A percentile compares a stretch with the other conserved stretches of the same genome.
These are phyloP conservation scores for Blastobotrys serpentis DNA, from an alignment of 1,139 yeast species.

Conservation along the genomic window DNA sequence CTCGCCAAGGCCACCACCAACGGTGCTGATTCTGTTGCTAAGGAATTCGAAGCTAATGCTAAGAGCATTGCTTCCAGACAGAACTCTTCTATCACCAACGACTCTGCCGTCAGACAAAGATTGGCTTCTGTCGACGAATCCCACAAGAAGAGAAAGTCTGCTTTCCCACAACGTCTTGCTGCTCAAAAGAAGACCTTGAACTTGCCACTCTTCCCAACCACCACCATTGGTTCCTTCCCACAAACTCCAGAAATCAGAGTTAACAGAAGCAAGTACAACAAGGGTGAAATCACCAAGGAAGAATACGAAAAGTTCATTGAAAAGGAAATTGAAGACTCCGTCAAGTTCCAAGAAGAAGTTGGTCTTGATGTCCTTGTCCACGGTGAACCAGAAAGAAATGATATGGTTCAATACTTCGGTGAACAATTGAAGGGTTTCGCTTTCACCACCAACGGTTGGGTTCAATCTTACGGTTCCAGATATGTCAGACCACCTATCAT, in stretches of 20 bases:
- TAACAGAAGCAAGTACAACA: conserved; percentile 96
- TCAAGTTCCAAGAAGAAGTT: conserved; percentile 98
- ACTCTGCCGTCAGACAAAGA: conserved; percentile 86
- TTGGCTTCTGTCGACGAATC: conserved; percentile 78
- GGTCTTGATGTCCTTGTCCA: conserved; percentile 97
- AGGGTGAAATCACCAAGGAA: conserved; percentile 93
- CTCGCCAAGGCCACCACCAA: conserved; percentile 80
- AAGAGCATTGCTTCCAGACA: conserved; percentile 82
- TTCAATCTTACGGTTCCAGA: conserved; percentile 99
- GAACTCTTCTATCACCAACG: conserved; percentile 85
- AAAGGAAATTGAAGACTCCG: conserved; percentile 91
- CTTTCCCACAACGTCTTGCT: conserved; percentile 83
- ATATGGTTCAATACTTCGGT: conserved; percentile 99
- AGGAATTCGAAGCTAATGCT: conserved; percentile 76
- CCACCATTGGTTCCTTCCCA: conserved; percentile 99
- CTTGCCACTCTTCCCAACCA: conserved; percentile 98
- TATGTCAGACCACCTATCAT: conserved; percentile 99
- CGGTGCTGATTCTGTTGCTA: conserved; percentile 63
- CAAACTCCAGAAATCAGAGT: conserved; percentile 99
- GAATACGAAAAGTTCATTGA: conserved; percentile 95
- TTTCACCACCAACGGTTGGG: conserved; percentile 99
- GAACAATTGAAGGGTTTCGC: conserved; percentile 98
- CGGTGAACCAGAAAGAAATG: conserved; percentile 99
- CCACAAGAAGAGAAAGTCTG: conserved; percentile 66
- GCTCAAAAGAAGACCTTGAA: conserved; percentile 89